Percentiles rank a stretch among this genome's conserved stretches.
Conservation (phyloP, 306 rosid genomes). For the Ormosia emarginata region DNA sequence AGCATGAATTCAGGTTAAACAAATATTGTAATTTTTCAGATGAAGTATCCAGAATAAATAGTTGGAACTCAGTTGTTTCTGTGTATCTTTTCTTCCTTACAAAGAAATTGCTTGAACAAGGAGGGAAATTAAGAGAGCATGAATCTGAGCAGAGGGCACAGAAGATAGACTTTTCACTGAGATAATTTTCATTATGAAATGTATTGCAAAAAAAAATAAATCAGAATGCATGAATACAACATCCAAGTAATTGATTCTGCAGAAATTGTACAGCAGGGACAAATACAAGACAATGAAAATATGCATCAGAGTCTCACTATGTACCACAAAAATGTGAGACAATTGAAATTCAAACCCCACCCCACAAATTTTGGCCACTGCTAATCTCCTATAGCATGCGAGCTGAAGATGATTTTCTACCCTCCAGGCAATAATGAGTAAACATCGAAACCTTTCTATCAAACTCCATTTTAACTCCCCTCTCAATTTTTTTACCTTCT, state of each 20-base stretch:
- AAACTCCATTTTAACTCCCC: neutral
- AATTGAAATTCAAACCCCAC: neutral
- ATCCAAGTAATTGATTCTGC: neutral
- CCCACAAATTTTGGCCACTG: neutral
- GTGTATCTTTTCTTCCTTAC: neutral
- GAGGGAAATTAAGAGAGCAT: neutral
- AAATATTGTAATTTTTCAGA: constrained; percentile 18
- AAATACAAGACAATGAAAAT: neutral
- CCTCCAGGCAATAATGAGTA: neutral
- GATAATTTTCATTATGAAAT: neutral
- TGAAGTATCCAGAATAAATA: constrained; percentile 4
- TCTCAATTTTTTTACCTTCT: neutral
- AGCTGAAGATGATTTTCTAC: neutral
- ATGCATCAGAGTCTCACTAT: neutral
- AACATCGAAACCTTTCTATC: neutral
- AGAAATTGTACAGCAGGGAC: neutral
- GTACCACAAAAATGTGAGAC: neutral
- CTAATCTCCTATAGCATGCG: neutral
- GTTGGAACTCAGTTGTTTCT: neutral
- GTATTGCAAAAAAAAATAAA: neutral
- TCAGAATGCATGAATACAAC: neutral
- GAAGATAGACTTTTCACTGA: neutral
- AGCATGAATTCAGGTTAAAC: constrained; percentile 8
- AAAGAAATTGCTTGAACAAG: constrained; percentile 5
- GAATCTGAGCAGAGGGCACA: neutral